A percentile compares a stretch with the other conserved stretches of the same genome.
Evolutionary conservation across 306 rosid genomes (phyloP).

Genomic region (Ormosia emarginata): DNA sequence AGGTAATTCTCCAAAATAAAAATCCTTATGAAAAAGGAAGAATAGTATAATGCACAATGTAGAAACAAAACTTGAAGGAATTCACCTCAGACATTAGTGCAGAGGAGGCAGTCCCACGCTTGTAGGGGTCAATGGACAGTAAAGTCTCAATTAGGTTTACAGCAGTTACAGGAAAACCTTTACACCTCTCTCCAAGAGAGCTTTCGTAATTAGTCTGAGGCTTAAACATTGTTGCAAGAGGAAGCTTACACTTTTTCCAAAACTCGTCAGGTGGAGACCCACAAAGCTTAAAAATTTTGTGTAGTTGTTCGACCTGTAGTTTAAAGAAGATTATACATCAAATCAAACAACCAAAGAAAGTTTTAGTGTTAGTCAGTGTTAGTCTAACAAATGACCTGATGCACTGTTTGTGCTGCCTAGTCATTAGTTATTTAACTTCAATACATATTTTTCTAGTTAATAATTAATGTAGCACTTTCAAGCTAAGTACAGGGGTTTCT

Average conservation of each 20-base stretch:
- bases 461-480: neutral
- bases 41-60: neutral
- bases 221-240: conserved; percentile 90
- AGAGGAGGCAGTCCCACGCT: conserved; percentile 93
- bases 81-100: conserved; percentile 86
- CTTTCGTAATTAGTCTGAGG: conserved; percentile 72
- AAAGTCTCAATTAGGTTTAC: conserved; percentile 62
- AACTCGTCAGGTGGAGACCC: conserved; percentile 91
- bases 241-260: conserved; percentile 84
- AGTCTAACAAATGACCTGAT: conserved; percentile 10
- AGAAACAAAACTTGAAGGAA: neutral
- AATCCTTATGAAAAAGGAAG: neutral
- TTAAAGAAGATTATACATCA: conserved; percentile 15
- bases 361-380: conserved; percentile 3
- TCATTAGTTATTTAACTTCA: neutral
- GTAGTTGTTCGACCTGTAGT: conserved; percentile 88
- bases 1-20: neutral
- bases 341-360: neutral
- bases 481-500: neutral
- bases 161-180: conserved; percentile 56
- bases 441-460: neutral
- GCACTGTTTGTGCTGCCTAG: neutral
- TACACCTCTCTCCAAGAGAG: conserved; percentile 69
- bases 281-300: conserved; percentile 90
- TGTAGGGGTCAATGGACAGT: conserved; percentile 66